Evolutionary conservation across 1,139 yeast genomes (phyloP), one percentile per base, ranked within the genome.

Genomic region (Pichia sp.): DNA sequence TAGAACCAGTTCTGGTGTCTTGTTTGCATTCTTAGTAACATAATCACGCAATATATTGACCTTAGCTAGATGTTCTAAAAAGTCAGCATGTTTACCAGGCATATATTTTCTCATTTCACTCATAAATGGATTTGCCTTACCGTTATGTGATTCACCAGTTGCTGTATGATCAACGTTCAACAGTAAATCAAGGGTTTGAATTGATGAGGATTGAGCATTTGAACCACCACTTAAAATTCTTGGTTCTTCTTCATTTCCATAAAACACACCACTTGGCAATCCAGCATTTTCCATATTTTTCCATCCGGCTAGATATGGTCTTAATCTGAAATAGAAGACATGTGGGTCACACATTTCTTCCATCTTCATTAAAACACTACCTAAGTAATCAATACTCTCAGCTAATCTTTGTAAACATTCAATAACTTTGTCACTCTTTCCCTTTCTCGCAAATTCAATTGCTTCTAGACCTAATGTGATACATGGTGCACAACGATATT

Each of bases 311-410:
- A 90, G 70, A 60, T 77, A 90, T 0, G 97, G 97, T 59, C 97
- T 76, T 47, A 90, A 76, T 55, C 94, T 77, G 68, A 77, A 85
- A 64, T 87, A 90, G 62, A 90, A 90, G 1, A 84, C 82, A 63
- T 88, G 95, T 2, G 97, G 97, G 62, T 89, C 96, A 64, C 97
- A 88, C 85, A 85, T 85, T 56, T 89, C 96, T 62, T 86, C 90
- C 95, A 90, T 86, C 58, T 79, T 76, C 78, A 83, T 79, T 56
- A 90, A 68, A 0, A 85, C 76, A 3, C 83, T 71, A n/a, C 90
- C 94, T 56, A 90, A 70, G 49, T 72, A 70, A 62, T 87, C 96
- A 43, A 90, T 84, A 42, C 76, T 69, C 62, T 85, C 87, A 1
- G 96, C 96, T 50, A 88, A 68, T 40, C 64, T 67, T 60, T 85